Evolutionary conservation across 352 stramenopile genomes (phyloP).

Genomic region (Blastocystis hominis): DNA sequence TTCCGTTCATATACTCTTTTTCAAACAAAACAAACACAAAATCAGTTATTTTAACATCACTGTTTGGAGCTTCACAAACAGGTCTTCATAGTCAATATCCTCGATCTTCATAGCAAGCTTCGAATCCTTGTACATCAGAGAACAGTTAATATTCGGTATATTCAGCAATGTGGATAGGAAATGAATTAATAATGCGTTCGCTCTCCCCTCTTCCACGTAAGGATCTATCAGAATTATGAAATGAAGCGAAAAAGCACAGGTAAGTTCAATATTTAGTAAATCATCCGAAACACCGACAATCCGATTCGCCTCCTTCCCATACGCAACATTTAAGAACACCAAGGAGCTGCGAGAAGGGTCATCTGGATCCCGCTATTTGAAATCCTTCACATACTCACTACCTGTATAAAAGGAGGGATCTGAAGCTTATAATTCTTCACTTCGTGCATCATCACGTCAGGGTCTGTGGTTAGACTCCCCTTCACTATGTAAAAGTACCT

Average conservation of each 20-base stretch:
- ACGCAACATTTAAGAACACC: conserved; percentile 14
- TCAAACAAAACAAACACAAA: neutral
- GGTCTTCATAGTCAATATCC: conserved; percentile 37
- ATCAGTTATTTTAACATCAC: neutral
- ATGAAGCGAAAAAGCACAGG: neutral
- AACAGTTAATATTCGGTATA: neutral
- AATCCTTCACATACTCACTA: neutral
- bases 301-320: neutral
- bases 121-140: neutral
- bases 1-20: neutral
- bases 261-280: neutral
- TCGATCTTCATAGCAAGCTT: neutral
- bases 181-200: conserved; percentile 19
- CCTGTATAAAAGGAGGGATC: conserved; percentile 31
- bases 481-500: conserved; percentile 55
- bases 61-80: neutral
- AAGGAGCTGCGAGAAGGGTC: conserved; percentile 13
- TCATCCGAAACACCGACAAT: neutral
- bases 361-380: conserved; percentile 6
- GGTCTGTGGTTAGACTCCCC: conserved; percentile 21
- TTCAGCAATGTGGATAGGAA: conserved; percentile 15
- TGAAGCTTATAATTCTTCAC: conserved; percentile 38
- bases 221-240: neutral
- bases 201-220: conserved; percentile 31
- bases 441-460: conserved; percentile 41